phyloP scores from a whole-genome alignment of 345 rosid species.

The Citrus inodora region DNA sequence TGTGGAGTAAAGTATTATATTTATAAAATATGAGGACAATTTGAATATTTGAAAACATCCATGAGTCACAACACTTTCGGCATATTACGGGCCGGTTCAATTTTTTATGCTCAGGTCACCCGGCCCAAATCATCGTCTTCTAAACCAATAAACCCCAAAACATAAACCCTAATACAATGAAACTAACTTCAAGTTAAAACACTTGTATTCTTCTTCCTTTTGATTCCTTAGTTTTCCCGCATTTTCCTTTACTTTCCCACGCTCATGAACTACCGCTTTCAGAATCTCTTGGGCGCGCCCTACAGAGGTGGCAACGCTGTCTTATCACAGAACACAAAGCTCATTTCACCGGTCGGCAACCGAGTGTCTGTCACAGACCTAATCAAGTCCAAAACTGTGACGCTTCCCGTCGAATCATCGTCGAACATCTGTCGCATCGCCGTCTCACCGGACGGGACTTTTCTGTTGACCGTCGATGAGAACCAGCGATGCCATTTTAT shows the following conservation, averaged over 20 bases:
- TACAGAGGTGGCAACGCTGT: slow-evolving; percentile 86
- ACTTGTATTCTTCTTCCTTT: not conserved
- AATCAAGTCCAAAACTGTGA: slow-evolving; percentile 60
- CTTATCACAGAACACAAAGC: slow-evolving; percentile 54
- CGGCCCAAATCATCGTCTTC: not conserved
- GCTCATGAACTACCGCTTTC: slow-evolving; percentile 81
- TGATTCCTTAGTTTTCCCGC: not conserved
- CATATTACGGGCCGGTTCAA: not conserved
- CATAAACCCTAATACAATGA: not conserved
- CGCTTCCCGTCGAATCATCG: slow-evolving; percentile 63
- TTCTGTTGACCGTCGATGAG: slow-evolving; percentile 79
- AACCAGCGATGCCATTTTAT: slow-evolving; percentile 73
- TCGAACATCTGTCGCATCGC: slow-evolving; percentile 73
- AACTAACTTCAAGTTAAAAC: not conserved
- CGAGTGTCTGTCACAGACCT: slow-evolving; percentile 90
- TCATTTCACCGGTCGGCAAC: slow-evolving; percentile 86
- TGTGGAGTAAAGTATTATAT: too few species aligned
- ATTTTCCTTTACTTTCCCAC: slow-evolving; percentile 1
- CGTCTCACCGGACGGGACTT: slow-evolving; percentile 70
- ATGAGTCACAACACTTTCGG: not conserved
- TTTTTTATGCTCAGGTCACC: not conserved
- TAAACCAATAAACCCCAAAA: not conserved
- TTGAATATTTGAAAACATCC: too few species aligned
- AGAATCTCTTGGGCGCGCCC: slow-evolving; percentile 84
- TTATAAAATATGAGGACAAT: too few species aligned